Evolutionary conservation across 257 asterid species (phyloP).

Genomic region (Capsicum rhomboideum): DNA sequence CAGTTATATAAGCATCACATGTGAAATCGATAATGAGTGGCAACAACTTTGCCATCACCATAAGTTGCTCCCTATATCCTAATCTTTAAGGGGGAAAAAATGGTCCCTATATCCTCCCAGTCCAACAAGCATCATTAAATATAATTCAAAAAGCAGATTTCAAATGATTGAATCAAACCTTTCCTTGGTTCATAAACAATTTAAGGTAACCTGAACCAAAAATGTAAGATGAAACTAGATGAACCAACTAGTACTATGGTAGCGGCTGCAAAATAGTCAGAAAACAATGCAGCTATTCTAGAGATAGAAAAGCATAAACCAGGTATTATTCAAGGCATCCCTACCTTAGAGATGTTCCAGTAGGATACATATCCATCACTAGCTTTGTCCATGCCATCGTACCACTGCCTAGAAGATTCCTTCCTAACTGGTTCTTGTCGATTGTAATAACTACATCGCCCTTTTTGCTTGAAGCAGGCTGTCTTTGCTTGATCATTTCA

Average conservation of each 20-base stretch:
- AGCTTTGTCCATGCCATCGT: constrained; percentile 82
- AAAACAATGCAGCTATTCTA: neutral
- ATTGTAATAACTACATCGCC: constrained; percentile 58
- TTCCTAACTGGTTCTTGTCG: constrained; percentile 36
- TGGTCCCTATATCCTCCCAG: neutral
- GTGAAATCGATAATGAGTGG: neutral
- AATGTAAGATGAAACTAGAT: neutral
- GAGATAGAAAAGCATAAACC: neutral
- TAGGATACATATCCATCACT: constrained; percentile 84
- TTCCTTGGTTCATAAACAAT: neutral
- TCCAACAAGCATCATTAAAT: neutral
- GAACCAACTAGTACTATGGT: neutral
- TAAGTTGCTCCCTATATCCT: neutral
- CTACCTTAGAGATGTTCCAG: constrained; percentile 60
- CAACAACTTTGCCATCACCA: neutral
- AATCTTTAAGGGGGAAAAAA: neutral
- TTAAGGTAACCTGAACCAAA: neutral
- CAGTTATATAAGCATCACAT: neutral
- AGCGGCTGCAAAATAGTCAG: neutral
- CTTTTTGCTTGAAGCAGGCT: constrained; percentile 93
- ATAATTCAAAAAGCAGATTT: neutral
- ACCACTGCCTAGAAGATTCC: constrained; percentile 41
- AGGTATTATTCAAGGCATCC: neutral
- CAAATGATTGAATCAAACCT: neutral
- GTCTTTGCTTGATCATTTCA: constrained; percentile 91